A percentile compares a stretch with the other conserved stretches of the same genome.
Conservation (phyloP, 2,329 filamentous ascomycete species). For the Beauveria caledonica region DNA sequence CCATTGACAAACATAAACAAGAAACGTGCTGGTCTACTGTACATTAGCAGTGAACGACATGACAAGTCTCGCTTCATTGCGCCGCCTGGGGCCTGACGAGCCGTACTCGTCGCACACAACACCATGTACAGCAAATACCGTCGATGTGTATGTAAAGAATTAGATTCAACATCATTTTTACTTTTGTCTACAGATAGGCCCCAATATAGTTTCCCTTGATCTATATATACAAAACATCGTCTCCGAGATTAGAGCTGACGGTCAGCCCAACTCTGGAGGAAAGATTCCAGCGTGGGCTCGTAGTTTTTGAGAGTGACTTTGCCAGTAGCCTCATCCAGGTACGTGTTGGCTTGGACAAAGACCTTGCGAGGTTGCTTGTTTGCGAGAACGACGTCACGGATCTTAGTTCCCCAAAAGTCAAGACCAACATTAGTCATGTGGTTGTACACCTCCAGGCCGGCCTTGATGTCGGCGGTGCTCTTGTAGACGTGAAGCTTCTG, state of each 20-base stretch:
- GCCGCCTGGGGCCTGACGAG: neutral
- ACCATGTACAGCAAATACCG: neutral
- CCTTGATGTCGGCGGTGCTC: constrained; percentile 73
- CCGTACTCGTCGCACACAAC: neutral
- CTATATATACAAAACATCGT: neutral
- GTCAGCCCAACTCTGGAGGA: constrained; percentile 77
- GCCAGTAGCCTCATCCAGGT: constrained; percentile 57
- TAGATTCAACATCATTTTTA: neutral
- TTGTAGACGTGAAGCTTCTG: constrained; percentile 93
- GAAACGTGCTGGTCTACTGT: neutral
- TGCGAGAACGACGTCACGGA: constrained; percentile 65
- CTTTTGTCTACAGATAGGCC: neutral
- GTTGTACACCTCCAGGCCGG: constrained; percentile 71
- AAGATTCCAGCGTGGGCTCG: constrained; percentile 68
- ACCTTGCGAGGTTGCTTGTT: constrained; percentile 82
- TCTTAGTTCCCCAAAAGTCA: constrained; percentile 74
- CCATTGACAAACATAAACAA: constrained; percentile 21
- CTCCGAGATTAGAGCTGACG: constrained; percentile 34
- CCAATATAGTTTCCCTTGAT: neutral
- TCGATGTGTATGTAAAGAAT: neutral
- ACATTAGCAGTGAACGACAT: no score
- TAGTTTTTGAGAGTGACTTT: constrained; percentile 78
- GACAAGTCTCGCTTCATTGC: neutral
- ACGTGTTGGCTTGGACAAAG: constrained; percentile 90
- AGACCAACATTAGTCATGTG: constrained; percentile 74